A percentile compares a stretch with the other conserved stretches of the same genome.
Evolutionary conservation across 352 stramenopile genomes (phyloP).

Genomic region (Pythium oligandrum): DNA sequence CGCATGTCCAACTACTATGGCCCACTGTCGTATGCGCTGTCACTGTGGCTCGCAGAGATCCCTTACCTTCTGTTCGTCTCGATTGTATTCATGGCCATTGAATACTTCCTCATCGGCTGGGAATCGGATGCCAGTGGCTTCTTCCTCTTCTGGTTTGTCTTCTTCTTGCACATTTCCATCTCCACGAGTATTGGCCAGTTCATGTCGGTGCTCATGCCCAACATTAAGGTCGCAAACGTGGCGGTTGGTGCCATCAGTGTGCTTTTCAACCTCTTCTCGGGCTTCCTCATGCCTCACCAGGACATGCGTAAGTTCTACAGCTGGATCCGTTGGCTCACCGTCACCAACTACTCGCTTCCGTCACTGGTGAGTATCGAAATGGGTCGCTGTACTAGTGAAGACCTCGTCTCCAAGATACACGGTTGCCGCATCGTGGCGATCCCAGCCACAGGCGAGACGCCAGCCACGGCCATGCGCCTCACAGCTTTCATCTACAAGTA

Average conservation of each 20-base stretch:
- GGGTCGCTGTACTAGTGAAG: conserved; percentile 10
- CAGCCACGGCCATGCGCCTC: not conserved
- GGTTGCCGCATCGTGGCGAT: conserved; percentile 9
- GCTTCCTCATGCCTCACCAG: conserved; percentile 30
- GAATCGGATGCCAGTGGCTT: conserved; percentile 19
- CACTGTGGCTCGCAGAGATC: conserved; percentile 36
- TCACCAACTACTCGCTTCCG: conserved; percentile 32
- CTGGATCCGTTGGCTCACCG: conserved; percentile 35
- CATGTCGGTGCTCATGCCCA: conserved; percentile 43
- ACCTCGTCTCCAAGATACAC: conserved; percentile 7
- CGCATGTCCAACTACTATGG: conserved; percentile 48
- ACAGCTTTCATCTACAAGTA: conserved; percentile 13
- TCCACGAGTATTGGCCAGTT: conserved; percentile 35
- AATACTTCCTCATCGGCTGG: conserved; percentile 49
- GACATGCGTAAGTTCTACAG: conserved; percentile 35
- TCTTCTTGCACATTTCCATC: conserved; percentile 36
- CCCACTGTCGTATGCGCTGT: conserved; percentile 32
- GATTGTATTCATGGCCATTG: conserved; percentile 30
- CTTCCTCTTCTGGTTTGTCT: conserved; percentile 38
- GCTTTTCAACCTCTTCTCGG: conserved; percentile 46
- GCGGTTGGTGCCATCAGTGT: conserved; percentile 36
- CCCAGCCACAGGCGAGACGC: not conserved
- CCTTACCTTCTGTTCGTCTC: conserved; percentile 28
- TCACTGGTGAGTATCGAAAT: conserved; percentile 22
- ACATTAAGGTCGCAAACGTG: conserved; percentile 48